These are phyloP conservation scores for Leishmania tarentolae DNA, from an alignment of 208 protist genomes.

Conservation along the genomic window DNA sequence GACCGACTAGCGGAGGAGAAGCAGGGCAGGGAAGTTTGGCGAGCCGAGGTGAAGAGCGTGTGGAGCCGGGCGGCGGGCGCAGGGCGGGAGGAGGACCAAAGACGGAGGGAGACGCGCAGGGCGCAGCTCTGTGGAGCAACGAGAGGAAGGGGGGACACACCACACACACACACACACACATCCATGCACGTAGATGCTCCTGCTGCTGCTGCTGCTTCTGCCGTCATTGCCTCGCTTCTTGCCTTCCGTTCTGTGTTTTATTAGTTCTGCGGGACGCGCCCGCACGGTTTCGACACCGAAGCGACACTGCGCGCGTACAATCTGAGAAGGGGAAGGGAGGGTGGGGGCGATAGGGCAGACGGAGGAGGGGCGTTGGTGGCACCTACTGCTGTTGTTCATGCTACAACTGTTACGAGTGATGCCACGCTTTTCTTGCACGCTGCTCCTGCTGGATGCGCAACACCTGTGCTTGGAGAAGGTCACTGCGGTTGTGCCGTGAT, in stretches of 20 bases:
- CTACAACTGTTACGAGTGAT: background rate
- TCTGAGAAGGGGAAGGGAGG: background rate
- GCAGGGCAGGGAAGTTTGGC: background rate
- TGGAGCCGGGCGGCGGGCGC: background rate
- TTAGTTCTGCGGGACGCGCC: no score
- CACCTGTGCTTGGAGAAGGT: slow-evolving; percentile 8
- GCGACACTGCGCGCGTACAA: no score
- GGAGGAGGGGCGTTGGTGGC: background rate
- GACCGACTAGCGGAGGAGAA: background rate
- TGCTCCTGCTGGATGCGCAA: slow-evolving; percentile 9
- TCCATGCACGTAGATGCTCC: background rate
- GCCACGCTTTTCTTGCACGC: background rate
- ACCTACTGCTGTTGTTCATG: background rate
- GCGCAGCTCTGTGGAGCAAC: background rate
- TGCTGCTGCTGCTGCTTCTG: background rate
- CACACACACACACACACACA: background rate
- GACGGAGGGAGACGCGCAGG: background rate
- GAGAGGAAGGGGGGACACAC: background rate
- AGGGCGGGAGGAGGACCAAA: background rate
- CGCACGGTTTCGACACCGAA: no score
- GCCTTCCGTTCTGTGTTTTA: background rate
- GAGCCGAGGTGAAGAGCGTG: background rate
- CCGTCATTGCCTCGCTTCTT: background rate
- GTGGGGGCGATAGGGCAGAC: background rate
- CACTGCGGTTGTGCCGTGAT: background rate